A percentile compares a stretch with the other conserved stretches of the same genome.
Evolutionary conservation across 2,329 filamentous ascomycete genomes (phyloP).

Genomic region (Periconia sp.): DNA sequence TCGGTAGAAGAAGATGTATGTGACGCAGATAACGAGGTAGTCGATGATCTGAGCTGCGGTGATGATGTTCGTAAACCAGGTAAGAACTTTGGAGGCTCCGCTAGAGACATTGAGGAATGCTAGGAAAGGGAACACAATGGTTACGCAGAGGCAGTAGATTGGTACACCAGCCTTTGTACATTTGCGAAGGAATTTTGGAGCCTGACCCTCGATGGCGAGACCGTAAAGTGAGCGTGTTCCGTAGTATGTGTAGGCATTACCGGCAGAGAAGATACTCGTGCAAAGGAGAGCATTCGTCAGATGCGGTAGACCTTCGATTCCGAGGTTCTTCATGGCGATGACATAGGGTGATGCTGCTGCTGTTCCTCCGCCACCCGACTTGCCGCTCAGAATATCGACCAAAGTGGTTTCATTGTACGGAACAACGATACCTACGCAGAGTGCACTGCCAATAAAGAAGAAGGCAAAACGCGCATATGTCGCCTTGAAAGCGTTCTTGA

Average conservation of each 20-base stretch:
- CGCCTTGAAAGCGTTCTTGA: slow-evolving; percentile 51
- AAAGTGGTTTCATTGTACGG: slow-evolving; percentile 75
- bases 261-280: slow-evolving; percentile 60
- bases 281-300: slow-evolving; percentile 62
- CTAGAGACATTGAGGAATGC: slow-evolving; percentile 76
- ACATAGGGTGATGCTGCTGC: slow-evolving; percentile 66
- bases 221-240: slow-evolving; percentile 58
- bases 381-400: slow-evolving; percentile 54
- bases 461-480: slow-evolving; percentile 48
- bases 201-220: slow-evolving; percentile 57
- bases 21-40: slow-evolving; percentile 57
- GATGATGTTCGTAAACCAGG: slow-evolving; percentile 75
- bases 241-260: slow-evolving; percentile 62
- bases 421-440: slow-evolving; percentile 50
- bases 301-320: slow-evolving; percentile 59
- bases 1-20: slow-evolving; percentile 62
- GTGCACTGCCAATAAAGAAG: slow-evolving; percentile 50
- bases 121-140: slow-evolving; percentile 70
- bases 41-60: slow-evolving; percentile 67
- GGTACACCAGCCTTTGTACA: slow-evolving; percentile 69
- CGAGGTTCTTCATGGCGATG: slow-evolving; percentile 61
- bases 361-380: slow-evolving; percentile 40
- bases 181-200: slow-evolving; percentile 60
- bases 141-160: slow-evolving; percentile 71
- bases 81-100: slow-evolving; percentile 69